Evolutionary conservation across 23 red algal species (phyloP), one percentile per base, ranked within the genome.

Genomic region (Cyanidiococcus yangmingshanensis): DNA sequence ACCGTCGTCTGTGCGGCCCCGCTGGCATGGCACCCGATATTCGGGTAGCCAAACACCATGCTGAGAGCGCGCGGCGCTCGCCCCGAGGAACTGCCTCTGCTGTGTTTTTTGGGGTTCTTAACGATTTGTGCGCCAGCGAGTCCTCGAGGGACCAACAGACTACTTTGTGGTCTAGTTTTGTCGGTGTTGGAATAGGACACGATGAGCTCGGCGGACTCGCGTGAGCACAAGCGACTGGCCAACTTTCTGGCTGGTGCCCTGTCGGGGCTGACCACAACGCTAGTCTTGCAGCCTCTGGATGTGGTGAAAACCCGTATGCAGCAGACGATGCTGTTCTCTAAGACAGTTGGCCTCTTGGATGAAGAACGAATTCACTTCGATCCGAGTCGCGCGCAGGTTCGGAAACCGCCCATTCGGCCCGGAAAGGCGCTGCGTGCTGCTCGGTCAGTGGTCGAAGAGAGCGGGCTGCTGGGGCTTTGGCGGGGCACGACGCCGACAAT

Each of bases 401-500:
- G 59, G 45, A 68, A 81, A 25, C 35, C 59, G 57, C 40, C 12
- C 2, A 1, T 80, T 36, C 63, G 63, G 7, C 63, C 38, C 32
- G 68, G 78, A 17, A 81, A 81, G 35, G 39, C 78, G 2, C 32
- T 37, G 59, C 68, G 58, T 1, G 78, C 68, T 29, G 78, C 78
- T 35, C 77, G 79, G 37, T 54, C 40, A 2, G 87, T 96, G 38
- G 67, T 89, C 30, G 59, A 31, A 27, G 76, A 96, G 41, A 86
- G 83, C 74, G 77, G 87, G 24, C 27, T 79, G 30, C 67, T 40
- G 30, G 88, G 92, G 31, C 86, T 96, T 45, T 96, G 92, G 92
- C 82, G 92, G 39, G 92, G 92, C 82, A 84, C 85, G 12, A 80
- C 82, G 24, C 92, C 92, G 16, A 90, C 92, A 50, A 82, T 96